Base-by-base conservation (phyloP, 495 filamentous ascomycete genomes). In the Penicillium silybi region DNA sequence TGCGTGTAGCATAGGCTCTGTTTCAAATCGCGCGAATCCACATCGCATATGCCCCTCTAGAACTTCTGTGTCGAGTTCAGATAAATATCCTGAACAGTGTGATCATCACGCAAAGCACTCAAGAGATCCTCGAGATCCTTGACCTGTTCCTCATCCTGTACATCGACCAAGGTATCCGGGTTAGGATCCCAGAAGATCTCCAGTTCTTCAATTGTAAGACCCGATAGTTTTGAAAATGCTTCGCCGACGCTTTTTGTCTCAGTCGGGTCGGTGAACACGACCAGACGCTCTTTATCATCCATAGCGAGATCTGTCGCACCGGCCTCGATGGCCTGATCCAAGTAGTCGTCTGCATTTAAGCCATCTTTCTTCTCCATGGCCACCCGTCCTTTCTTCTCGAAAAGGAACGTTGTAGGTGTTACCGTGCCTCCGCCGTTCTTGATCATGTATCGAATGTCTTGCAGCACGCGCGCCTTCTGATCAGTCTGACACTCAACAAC, bases 111-210 rank as follows among this genome's bases (percentile, higher is more conserved):
- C 7, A 90, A 46, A 10, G 53, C 23, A 42, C 58, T 44, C 38
- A 69, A 37, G 8, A 66, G 32, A 17, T 76, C 64, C 17, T 86
- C 69, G 50, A 86, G 67, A 25, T 77, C 79, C 27, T 80, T 65
- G 22, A 89, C 73, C 1, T 72, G 68, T 39, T 66, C 59, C 6
- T 82, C 72, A 38, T 75, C 70, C 50, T 83, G 76, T 4, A 76
- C 59, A 13, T 73, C 63, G 15, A 88, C 82, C 68, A 81, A 79
- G 0, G 86, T 90, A 44, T 97, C 92, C 48, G 81, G 77, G 48
- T 90, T 95, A 0, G 91, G 80, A 48, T 85, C 80, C 90, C 89
- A 97, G 41, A 95, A 77, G 26, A 97, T 93, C 41, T 91, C 88
- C 25, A 80, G 79, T 53, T 74, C 84, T 45, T 85, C 69, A 22